Conservation (phyloP, 768 basidiomycete genomes). For the Leccinum pellstonianum region DNA sequence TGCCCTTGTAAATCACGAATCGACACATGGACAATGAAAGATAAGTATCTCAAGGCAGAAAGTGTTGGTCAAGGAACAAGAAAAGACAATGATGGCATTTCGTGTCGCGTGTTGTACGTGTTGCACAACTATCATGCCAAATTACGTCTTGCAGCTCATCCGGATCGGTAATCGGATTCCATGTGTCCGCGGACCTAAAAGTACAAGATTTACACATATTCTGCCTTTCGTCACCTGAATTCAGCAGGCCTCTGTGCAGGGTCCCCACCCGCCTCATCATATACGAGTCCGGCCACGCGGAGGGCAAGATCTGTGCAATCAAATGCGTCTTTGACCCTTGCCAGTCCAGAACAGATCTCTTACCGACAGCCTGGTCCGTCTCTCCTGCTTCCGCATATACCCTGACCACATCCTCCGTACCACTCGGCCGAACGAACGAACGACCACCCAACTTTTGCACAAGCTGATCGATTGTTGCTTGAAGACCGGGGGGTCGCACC, state of each 20-base stretch:
- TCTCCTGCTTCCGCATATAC: slow-evolving; percentile 92
- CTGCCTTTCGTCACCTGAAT: slow-evolving; percentile 51
- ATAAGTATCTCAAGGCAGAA: background rate
- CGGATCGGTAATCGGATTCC: slow-evolving; percentile 6
- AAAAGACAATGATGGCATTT: background rate
- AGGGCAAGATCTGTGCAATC: slow-evolving; percentile 70
- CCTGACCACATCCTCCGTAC: slow-evolving; percentile 96
- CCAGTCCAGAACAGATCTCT: slow-evolving; percentile 2
- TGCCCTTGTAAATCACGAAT: slow-evolving; percentile 94
- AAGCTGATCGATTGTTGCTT: slow-evolving; percentile 78
- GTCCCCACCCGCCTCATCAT: slow-evolving; percentile 81
- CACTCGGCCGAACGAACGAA: slow-evolving; percentile 93
- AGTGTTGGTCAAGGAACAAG: background rate
- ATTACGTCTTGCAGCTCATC: slow-evolving; percentile 22
- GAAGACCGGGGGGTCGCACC: slow-evolving; percentile 75
- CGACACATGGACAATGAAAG: slow-evolving; percentile 63
- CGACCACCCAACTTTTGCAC: slow-evolving; percentile 83
- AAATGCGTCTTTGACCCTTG: slow-evolving; percentile 4
- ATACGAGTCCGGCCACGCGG: slow-evolving; percentile 81
- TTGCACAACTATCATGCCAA: slow-evolving; percentile 12
- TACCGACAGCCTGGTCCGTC: slow-evolving; percentile 79
- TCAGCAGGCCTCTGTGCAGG: slow-evolving; percentile 73
- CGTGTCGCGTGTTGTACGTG: background rate
- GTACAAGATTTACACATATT: slow-evolving; percentile 8
- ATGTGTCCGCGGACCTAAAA: background rate